Evolutionary conservation across 257 asterid species (phyloP).

Genomic region (Dorcoceras hygrometricum): DNA sequence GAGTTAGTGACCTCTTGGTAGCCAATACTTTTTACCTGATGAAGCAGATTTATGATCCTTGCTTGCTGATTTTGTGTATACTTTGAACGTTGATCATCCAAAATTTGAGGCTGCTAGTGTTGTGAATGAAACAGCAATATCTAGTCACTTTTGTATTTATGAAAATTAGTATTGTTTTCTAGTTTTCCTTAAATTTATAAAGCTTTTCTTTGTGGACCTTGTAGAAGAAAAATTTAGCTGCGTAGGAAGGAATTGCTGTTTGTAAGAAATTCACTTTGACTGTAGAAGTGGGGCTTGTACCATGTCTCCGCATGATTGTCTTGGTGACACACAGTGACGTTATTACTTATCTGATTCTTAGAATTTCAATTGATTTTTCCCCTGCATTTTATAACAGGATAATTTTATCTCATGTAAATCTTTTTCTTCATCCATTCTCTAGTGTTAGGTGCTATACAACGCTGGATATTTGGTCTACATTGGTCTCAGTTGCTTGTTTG

Average conservation of each 20-base stretch:
- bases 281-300: constrained; percentile 9
- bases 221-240: neutral
- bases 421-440: neutral
- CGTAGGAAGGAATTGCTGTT: neutral
- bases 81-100: neutral
- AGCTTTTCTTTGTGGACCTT: neutral
- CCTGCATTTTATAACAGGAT: too few species aligned
- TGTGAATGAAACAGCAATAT: neutral
- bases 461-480: neutral
- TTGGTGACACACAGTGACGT: neutral
- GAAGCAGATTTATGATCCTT: constrained; percentile 1
- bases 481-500: neutral
- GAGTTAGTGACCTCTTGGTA: neutral
- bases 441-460: too few species aligned
- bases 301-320: neutral
- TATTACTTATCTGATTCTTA: neutral
- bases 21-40: neutral
- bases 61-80: neutral
- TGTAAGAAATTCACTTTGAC: neutral
- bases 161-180: neutral
- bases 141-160: neutral
- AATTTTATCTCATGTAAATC: too few species aligned
- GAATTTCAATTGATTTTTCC: too few species aligned
- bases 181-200: too few species aligned
- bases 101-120: neutral